These are phyloP conservation scores for Vigna hirtella DNA, from an alignment of 306 rosid genomes.

Conservation along the genomic window DNA sequence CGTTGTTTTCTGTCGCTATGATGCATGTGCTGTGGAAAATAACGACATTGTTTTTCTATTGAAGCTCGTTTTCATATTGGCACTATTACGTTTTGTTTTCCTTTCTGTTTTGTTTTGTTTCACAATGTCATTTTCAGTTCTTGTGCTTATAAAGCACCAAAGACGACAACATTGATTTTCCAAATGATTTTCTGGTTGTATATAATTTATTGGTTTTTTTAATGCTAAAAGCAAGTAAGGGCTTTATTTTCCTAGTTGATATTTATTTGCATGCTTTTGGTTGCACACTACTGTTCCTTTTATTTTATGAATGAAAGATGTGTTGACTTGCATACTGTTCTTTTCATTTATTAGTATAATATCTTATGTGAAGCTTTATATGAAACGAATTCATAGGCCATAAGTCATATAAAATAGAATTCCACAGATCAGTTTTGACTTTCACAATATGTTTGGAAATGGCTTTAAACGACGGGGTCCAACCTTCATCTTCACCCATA, in stretches of 20 bases:
- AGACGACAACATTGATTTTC: neutral
- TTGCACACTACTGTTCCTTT: constrained; percentile 1
- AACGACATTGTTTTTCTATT: neutral
- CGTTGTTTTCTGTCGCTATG: neutral
- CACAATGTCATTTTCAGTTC: constrained; percentile 1
- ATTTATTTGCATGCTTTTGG: constrained; percentile 40
- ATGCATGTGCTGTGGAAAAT: constrained; percentile 10
- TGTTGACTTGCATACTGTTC: constrained; percentile 28
- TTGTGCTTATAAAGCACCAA: neutral
- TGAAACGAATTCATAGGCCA: neutral
- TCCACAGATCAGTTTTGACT: constrained; percentile 27
- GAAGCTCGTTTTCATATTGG: neutral
- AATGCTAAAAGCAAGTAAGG: neutral
- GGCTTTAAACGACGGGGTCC: constrained; percentile 32
- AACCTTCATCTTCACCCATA: constrained; percentile 26
- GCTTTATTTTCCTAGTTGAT: constrained; percentile 35
- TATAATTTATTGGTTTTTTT: neutral
- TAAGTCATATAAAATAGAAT: constrained; percentile 28
- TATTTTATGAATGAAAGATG: neutral
- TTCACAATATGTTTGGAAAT: neutral
- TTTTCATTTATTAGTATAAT: neutral
- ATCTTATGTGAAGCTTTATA: neutral
- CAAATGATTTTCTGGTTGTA: neutral
- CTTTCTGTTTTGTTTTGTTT: neutral
- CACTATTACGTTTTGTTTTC: neutral